Evolutionary conservation across 495 filamentous ascomycete species (phyloP), one percentile per base, ranked within the genome.

Genomic region (Zalerion maritima): DNA sequence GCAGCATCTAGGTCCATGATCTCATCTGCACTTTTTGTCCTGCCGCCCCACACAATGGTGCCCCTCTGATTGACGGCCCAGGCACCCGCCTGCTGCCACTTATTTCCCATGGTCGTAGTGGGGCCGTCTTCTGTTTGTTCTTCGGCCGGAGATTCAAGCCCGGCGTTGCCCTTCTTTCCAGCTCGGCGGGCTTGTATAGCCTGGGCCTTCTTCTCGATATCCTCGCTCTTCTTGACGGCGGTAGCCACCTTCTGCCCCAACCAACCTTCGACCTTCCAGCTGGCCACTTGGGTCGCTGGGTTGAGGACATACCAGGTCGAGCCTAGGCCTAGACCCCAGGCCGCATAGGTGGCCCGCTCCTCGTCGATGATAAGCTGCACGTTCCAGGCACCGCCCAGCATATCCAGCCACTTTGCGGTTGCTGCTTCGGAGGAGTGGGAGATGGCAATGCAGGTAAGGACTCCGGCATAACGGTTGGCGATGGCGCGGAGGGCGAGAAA

Each of bases 81-180:
- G 14, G 55, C 55, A 2, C 68, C 70, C 5, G 56, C 46, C 29
- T 58, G 66, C 49, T 75, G 69, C 69, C 70, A 75, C 35, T 73
- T 59, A 35, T 53, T 69, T n/a, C 70, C 72, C 50, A 67, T 70
- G 21, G 68, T 55, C 6, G 62, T 72, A 9, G 59, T 38, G 3
- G 49, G 47, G 7, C 54, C 54, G n/a, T n/a, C n/a, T n/a, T n/a
- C n/a, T n/a, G n/a, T n/a, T n/a, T n/a, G n/a, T n/a, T n/a, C n/a
- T n/a, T n/a, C n/a, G n/a, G n/a, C n/a, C n/a, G n/a, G n/a, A n/a
- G n/a, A n/a, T 14, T 51, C 44, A n/a, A 26, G 31, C 5, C 34
- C 31, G 6, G 24, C 26, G 10, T 32, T 17, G 28, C 19, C n/a
- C 18, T 21, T 12, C 19, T 35, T 16, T 3, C 19, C 12, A 13